Conservation (phyloP, 306 rosid genomes). For the Lathyrus aphaca region DNA sequence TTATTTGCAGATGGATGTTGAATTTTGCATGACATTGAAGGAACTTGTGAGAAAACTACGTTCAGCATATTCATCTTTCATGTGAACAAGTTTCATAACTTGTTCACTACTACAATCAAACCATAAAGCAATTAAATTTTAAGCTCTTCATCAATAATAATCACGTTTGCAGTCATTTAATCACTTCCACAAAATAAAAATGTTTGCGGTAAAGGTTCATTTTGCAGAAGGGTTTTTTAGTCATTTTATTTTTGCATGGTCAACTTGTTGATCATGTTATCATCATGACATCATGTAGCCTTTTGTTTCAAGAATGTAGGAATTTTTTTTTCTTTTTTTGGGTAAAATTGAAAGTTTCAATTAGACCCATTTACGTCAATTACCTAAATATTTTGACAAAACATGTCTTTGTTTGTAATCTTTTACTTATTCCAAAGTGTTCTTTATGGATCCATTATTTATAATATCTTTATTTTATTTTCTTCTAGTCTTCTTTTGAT, state of each 20-base stretch:
- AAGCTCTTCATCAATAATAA: slow-evolving; percentile 26
- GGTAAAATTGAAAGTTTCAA: slow-evolving; percentile 44
- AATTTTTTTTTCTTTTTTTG: slow-evolving; percentile 43
- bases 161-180: slow-evolving; percentile 44
- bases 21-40: slow-evolving; percentile 66
- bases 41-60: slow-evolving; percentile 76
- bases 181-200: slow-evolving; percentile 24
- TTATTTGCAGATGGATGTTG: slow-evolving; percentile 72
- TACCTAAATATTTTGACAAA: slow-evolving; percentile 33
- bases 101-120: background rate
- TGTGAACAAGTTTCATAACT: slow-evolving; percentile 47
- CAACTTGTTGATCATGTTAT: slow-evolving; percentile 53
- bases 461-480: background rate
- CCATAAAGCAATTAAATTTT: slow-evolving; percentile 35
- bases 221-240: slow-evolving; percentile 61
- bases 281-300: slow-evolving; percentile 12
- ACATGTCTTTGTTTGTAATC: slow-evolving; percentile 48
- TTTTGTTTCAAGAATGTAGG: slow-evolving; percentile 48
- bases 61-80: slow-evolving; percentile 53
- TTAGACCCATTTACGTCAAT: slow-evolving; percentile 34
- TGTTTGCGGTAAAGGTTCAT: slow-evolving; percentile 54
- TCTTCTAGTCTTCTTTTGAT: background rate
- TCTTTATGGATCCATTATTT: slow-evolving; percentile 10
- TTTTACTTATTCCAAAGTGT: slow-evolving; percentile 9
- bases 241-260: slow-evolving; percentile 62